phyloP scores from a whole-genome alignment of 441 rosid species.

The Mallotus japonicus region DNA sequence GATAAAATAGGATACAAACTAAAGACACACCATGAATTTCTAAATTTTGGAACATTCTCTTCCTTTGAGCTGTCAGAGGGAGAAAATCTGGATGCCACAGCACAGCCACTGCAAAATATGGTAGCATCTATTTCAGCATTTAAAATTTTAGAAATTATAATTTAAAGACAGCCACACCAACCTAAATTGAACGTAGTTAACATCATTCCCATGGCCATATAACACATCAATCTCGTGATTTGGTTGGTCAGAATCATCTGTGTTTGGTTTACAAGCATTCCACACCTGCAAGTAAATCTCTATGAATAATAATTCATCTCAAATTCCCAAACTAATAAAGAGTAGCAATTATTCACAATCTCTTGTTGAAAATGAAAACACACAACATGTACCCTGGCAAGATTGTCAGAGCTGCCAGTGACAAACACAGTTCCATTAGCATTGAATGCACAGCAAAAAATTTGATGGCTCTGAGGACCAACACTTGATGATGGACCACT shows the following conservation, averaged over 20 bases:
- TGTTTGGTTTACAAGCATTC: slow-evolving; percentile 74
- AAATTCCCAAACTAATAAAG: slow-evolving; percentile 1
- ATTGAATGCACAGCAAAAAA: slow-evolving; percentile 93
- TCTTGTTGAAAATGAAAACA: slow-evolving; percentile 7
- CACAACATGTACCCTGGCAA: slow-evolving; percentile 73
- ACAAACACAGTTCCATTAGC: slow-evolving; percentile 97
- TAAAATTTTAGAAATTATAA: background rate
- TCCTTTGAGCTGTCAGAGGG: slow-evolving; percentile 67
- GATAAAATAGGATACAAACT: slow-evolving; percentile 4
- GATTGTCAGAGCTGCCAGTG: slow-evolving; percentile 98
- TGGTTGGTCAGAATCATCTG: slow-evolving; percentile 73
- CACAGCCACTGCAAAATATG: slow-evolving; percentile 81
- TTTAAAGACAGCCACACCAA: slow-evolving; percentile 29
- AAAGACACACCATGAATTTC: slow-evolving; percentile 68
- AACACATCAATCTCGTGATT: slow-evolving; percentile 92
- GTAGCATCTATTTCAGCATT: slow-evolving; percentile 19
- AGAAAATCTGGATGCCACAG: slow-evolving; percentile 75
- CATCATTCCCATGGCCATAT: slow-evolving; percentile 97
- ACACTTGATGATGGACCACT: slow-evolving; percentile 63
- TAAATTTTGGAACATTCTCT: slow-evolving; percentile 83
- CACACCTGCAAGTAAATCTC: slow-evolving; percentile 66
- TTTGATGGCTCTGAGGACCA: slow-evolving; percentile 70
- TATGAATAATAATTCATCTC: slow-evolving; percentile 18
- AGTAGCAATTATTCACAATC: slow-evolving; percentile 7
- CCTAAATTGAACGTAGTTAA: slow-evolving; percentile 99